Evolutionary conservation across 352 stramenopile genomes (phyloP).

Genomic region (Globisporangium emineosum): DNA sequence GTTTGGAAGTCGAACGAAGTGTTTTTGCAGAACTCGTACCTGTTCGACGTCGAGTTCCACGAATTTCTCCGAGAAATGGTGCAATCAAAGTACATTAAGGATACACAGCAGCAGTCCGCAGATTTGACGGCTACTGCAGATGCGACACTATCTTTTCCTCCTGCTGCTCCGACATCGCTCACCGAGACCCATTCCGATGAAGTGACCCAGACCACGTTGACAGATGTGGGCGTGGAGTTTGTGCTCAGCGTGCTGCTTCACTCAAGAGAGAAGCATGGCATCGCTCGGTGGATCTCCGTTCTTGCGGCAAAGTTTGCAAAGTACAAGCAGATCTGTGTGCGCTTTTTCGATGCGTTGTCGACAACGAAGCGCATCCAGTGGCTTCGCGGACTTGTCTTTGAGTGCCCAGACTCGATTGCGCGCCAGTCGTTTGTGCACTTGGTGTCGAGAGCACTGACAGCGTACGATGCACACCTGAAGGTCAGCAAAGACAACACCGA

Average conservation of each 20-base stretch:
- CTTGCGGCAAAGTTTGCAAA: conserved; percentile 69
- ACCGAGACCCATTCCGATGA: conserved; percentile 33
- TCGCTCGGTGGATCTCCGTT: conserved; percentile 79
- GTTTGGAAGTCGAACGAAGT: conserved; percentile 93
- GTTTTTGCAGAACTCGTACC: conserved; percentile 94
- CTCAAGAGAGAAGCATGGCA: conserved; percentile 83
- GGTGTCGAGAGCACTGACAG: conserved; percentile 63
- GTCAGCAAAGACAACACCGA: conserved; percentile 17
- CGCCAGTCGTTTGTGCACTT: conserved; percentile 86
- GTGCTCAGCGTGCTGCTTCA: conserved; percentile 88
- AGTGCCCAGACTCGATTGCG: conserved; percentile 82
- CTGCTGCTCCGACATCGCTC: conserved; percentile 24
- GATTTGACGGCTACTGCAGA: conserved; percentile 16
- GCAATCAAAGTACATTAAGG: conserved; percentile 77
- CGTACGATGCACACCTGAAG: conserved; percentile 62
- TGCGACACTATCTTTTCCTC: conserved; percentile 7
- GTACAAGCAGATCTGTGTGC: conserved; percentile 63
- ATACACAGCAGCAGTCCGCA: conserved; percentile 14
- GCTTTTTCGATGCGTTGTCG: conserved; percentile 64
- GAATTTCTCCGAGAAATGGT: conserved; percentile 91
- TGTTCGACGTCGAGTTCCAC: conserved; percentile 96
- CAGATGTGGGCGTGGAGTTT: conserved; percentile 83
- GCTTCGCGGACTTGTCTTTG: conserved; percentile 72
- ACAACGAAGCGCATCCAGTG: conserved; percentile 55
- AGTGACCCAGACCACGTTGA: conserved; percentile 62